Conservation (phyloP, 495 filamentous ascomycete species). For the Neurospora tetraspora region DNA sequence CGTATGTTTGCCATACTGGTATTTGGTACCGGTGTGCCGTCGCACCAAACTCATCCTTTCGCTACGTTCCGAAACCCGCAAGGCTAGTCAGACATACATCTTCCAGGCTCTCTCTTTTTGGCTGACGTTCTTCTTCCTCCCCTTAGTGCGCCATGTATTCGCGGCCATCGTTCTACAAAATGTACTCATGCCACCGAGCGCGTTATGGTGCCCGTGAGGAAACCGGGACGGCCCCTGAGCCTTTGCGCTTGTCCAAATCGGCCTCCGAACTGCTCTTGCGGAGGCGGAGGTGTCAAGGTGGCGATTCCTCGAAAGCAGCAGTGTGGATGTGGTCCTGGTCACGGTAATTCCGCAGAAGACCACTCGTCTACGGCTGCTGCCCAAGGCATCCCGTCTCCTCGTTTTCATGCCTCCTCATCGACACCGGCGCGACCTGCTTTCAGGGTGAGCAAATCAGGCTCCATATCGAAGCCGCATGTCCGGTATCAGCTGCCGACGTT, state of each 20-base stretch:
- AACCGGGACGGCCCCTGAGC: conserved; percentile 68
- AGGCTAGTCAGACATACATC: background rate
- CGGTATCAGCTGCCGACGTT: conserved; percentile 33
- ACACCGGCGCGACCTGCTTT: conserved; percentile 26
- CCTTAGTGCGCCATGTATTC: conserved; percentile 69
- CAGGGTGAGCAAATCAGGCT: conserved; percentile 31
- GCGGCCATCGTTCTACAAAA: conserved; percentile 77
- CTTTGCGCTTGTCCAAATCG: conserved; percentile 57
- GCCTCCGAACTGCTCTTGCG: conserved; percentile 39
- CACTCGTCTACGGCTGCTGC: conserved; percentile 6
- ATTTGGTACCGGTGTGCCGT: background rate
- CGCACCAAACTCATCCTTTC: background rate
- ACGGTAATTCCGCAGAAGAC: conserved; percentile 1
- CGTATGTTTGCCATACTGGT: background rate
- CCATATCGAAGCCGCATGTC: conserved; percentile 14
- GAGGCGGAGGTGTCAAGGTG: conserved; percentile 39
- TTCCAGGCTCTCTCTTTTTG: conserved; percentile 1
- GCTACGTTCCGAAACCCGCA: background rate
- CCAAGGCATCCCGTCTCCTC: background rate
- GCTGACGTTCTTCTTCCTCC: conserved; percentile 13
- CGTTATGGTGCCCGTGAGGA: conserved; percentile 68
- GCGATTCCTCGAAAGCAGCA: conserved; percentile 42
- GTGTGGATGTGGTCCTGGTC: conserved; percentile 31
- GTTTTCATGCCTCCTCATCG: conserved; percentile 18
- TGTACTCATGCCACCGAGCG: conserved; percentile 65